These are phyloP conservation scores for Colletotrichum liaoningense DNA, from an alignment of 2,329 filamentous ascomycete genomes.

Conservation along the genomic window DNA sequence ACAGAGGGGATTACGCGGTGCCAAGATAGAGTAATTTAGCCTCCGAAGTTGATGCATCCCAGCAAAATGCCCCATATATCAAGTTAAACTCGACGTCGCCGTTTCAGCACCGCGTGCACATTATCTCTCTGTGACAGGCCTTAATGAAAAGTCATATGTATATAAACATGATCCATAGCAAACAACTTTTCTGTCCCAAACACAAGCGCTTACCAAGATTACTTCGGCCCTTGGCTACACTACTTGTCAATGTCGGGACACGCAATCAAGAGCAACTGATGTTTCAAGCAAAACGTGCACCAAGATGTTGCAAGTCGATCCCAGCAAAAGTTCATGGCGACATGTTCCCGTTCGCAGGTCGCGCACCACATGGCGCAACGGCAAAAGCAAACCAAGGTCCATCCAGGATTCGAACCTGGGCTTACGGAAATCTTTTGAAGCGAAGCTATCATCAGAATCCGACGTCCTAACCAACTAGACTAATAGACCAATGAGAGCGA, in stretches of 20 bases:
- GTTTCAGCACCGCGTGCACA: conserved; percentile 5
- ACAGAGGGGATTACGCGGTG: not conserved
- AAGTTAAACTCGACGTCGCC: conserved; percentile 1
- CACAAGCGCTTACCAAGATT: not conserved
- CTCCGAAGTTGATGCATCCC: not conserved
- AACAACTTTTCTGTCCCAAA: not conserved
- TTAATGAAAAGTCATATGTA: not conserved
- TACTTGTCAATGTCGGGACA: not conserved
- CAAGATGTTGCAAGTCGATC: no score
- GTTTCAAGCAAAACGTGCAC: not conserved
- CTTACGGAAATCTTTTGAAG: conserved; percentile 20
- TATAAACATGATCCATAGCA: not conserved
- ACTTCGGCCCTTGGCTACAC: not conserved
- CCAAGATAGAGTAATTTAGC: not conserved
- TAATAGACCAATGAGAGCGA: conserved; percentile 21
- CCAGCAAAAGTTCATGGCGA: not conserved
- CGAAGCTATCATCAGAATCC: conserved; percentile 28
- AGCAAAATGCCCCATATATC: not conserved
- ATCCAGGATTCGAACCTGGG: conserved; percentile 37
- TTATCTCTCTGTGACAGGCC: not conserved
- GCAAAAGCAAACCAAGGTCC: conserved; percentile 19
- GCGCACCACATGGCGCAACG: no score
- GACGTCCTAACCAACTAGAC: conserved; percentile 37
- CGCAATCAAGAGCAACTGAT: not conserved
- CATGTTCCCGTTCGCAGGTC: no score